A percentile compares a stretch with the other conserved stretches of the same genome.
These are phyloP conservation scores for Medicago arabica DNA, from an alignment of 306 rosid species.

Conservation along the genomic window DNA sequence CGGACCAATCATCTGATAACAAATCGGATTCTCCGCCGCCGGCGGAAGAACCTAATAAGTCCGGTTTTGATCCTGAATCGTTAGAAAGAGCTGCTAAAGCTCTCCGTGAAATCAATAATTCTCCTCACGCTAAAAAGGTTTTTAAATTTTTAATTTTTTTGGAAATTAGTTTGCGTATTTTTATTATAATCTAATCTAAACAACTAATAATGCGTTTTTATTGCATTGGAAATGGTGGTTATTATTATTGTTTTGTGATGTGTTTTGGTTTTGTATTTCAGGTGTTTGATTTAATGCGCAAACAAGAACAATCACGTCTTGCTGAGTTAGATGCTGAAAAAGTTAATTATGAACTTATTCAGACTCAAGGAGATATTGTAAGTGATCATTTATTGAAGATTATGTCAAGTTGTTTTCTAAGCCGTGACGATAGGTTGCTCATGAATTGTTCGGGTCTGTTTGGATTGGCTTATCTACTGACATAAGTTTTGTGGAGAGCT, in stretches of 20 bases:
- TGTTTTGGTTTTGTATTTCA: slow-evolving; percentile 44
- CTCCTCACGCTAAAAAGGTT: slow-evolving; percentile 70
- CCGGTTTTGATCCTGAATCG: slow-evolving; percentile 84
- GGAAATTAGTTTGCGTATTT: slow-evolving; percentile 3
- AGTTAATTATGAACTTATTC: slow-evolving; percentile 74
- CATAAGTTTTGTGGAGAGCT: no score
- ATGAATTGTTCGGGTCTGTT: not conserved
- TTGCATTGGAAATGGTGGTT: not conserved
- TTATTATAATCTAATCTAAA: not conserved
- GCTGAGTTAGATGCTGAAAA: slow-evolving; percentile 81
- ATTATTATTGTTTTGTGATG: slow-evolving; percentile 13
- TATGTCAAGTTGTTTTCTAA: not conserved
- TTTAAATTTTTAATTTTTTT: no score
- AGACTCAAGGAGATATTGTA: slow-evolving; percentile 76
- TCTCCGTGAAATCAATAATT: slow-evolving; percentile 78
- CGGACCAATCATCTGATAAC: slow-evolving; percentile 49
- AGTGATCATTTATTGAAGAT: slow-evolving; percentile 41
- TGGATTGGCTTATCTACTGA: no score
- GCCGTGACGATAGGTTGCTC: not conserved
- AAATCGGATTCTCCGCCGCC: slow-evolving; percentile 59
- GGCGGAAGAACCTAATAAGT: slow-evolving; percentile 71
- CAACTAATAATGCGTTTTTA: not conserved
- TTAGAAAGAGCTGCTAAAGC: slow-evolving; percentile 94
- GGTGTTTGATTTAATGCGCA: slow-evolving; percentile 83
- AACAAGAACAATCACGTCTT: slow-evolving; percentile 85